Evolutionary conservation across 345 rosid species (phyloP).

Genomic region (Brassica rapa): DNA sequence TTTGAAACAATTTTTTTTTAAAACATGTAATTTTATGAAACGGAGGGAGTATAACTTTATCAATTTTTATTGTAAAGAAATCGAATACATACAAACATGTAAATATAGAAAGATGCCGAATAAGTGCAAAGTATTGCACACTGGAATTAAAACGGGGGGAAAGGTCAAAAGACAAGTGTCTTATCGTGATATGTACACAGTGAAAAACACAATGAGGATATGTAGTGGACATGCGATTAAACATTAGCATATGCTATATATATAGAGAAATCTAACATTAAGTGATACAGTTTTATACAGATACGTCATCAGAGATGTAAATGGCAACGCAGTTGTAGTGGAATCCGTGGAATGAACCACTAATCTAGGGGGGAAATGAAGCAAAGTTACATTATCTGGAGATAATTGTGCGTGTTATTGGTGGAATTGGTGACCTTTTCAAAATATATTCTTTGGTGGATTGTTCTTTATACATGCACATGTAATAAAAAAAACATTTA

Average conservation of each 20-base stretch:
- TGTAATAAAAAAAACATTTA: not conserved
- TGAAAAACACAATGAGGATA: constrained; percentile 7
- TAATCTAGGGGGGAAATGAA: not conserved
- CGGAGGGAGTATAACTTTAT: not conserved
- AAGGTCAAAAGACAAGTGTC: constrained; percentile 8
- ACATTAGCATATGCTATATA: not conserved
- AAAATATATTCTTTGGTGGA: not conserved
- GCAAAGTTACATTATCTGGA: constrained; percentile 1
- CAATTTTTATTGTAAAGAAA: not conserved
- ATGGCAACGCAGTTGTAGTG: constrained; percentile 1
- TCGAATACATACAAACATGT: not conserved
- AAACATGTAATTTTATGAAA: too few relatives aligned
- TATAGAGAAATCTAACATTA: not conserved
- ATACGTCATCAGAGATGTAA: not conserved
- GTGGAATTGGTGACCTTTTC: constrained; percentile 2
- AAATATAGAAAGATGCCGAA: not conserved
- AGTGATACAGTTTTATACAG: not conserved
- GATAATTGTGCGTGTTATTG: not conserved
- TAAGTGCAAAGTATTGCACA: not conserved
- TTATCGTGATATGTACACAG: constrained; percentile 19
- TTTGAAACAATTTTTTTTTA: too few relatives aligned
- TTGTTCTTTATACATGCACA: not conserved
- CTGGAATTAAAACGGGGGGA: not conserved
- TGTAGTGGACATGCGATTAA: constrained; percentile 19
- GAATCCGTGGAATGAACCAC: not conserved